Percentiles rank a stretch among this genome's conserved stretches.
phyloP scores from a whole-genome alignment of 805 yeast genomes.

The Spathaspora hagerdaliae region DNA sequence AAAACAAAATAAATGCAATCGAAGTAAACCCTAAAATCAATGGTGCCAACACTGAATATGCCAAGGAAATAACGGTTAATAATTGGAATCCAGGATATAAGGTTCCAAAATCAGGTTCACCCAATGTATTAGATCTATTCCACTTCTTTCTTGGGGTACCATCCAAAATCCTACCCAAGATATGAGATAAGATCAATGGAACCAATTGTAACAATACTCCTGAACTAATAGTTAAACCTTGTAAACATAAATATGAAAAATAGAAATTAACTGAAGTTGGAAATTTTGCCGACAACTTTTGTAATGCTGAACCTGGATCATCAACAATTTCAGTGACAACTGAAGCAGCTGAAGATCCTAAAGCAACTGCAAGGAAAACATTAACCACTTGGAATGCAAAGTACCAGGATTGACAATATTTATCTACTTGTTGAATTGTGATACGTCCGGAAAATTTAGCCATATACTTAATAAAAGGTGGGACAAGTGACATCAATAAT shows the following conservation, averaged over 20 bases:
- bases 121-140: slow-evolving; percentile 64
- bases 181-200: slow-evolving; percentile 64
- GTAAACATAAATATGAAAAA: slow-evolving; percentile 74
- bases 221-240: slow-evolving; percentile 77
- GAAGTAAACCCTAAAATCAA: slow-evolving; percentile 65
- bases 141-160: slow-evolving; percentile 91
- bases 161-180: slow-evolving; percentile 70
- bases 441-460: slow-evolving; percentile 73
- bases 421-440: slow-evolving; percentile 68
- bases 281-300: slow-evolving; percentile 65
- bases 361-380: slow-evolving; percentile 79
- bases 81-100: slow-evolving; percentile 75
- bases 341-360: slow-evolving; percentile 81
- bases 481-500: slow-evolving; percentile 61
- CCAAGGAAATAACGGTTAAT: slow-evolving; percentile 65
- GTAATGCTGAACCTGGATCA: slow-evolving; percentile 70
- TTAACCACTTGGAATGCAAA: slow-evolving; percentile 89
- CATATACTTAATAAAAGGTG: slow-evolving; percentile 59
- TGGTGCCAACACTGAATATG: slow-evolving; percentile 79
- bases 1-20: slow-evolving; percentile 52
- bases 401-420: slow-evolving; percentile 83
- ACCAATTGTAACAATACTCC: slow-evolving; percentile 74
- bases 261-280: slow-evolving; percentile 92
- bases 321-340: slow-evolving; percentile 65
- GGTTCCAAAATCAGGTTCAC: slow-evolving; percentile 76